A percentile compares a stretch with the other conserved stretches of the same genome.
Evolutionary conservation across 2,329 filamentous ascomycete species (phyloP).

Genomic region (Ceratocystis diversiconidia): DNA sequence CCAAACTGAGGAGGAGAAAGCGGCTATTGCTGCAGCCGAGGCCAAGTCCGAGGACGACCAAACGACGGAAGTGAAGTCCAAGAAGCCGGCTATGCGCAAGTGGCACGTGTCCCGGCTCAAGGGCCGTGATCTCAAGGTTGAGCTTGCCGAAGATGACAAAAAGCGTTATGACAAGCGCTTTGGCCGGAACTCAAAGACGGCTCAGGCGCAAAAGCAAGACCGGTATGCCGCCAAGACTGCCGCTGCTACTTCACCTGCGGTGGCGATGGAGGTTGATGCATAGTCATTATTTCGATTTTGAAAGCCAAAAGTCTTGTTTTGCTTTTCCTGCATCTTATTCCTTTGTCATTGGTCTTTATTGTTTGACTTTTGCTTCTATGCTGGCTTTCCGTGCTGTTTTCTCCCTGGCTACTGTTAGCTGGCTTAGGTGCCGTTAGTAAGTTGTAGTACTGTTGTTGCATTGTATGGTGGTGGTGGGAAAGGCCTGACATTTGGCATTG

Average conservation of each 20-base stretch:
- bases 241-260: constrained; percentile 27
- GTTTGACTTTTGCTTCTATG: not conserved
- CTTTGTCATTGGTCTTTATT: not conserved
- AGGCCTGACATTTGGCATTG: constrained; percentile 5
- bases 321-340: not conserved
- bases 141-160: constrained; percentile 85
- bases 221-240: constrained; percentile 17
- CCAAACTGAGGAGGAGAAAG: constrained; percentile 27
- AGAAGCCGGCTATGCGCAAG: constrained; percentile 46
- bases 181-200: constrained; percentile 51
- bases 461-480: not conserved
- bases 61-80: constrained; percentile 27
- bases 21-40: constrained; percentile 29
- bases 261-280: constrained; percentile 28
- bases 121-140: constrained; percentile 69
- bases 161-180: constrained; percentile 88
- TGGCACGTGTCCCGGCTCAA: constrained; percentile 79
- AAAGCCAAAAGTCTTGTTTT: not conserved
- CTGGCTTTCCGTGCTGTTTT: not conserved
- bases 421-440: not conserved
- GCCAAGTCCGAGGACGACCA: constrained; percentile 31
- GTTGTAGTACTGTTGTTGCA: constrained; percentile 5
- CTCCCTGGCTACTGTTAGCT: not conserved
- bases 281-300: not conserved
- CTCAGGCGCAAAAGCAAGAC: constrained; percentile 20